Base-by-base conservation (phyloP, 768 basidiomycete genomes). In the Tylopilus cervinicoccineus region DNA sequence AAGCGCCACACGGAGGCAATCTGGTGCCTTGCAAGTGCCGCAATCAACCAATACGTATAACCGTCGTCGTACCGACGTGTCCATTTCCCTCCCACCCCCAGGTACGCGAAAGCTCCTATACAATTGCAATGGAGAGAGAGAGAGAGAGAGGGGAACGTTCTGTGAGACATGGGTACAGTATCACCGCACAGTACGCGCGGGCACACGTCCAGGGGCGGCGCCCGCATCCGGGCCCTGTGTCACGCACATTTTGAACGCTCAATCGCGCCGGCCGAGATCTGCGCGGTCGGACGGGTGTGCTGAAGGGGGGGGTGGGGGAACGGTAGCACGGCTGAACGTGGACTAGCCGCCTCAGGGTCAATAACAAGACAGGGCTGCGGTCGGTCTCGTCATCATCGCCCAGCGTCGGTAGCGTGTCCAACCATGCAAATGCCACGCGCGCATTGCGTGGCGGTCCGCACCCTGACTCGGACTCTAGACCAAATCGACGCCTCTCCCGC, bases 381-480 rank as follows among this genome's bases (percentile, higher is more conserved):
- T 39, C 17, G n/a, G n/a, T n/a, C n/a, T n/a, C n/a, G n/a, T 36
- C 52, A 50, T 48, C 54, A 43, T 9, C 3, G 28, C 26, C 24
- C 39, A 31, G 2, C 43, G 29, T 58, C 53, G 45, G 37, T 51
- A 39, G 50, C 59, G 26, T 62, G 61, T n/a, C 53, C 39, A 14
- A 39, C 56, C 62, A 64, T 24, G 56, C 43, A 19, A 6, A 39
- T 8, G 27, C 50, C 61, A 54, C 59, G 61, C 50, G 54, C 34
- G 13, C 6, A 12, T 8, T 29, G 43, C 51, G 38, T 55, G 53
- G 50, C 48, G 17, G 42, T 22, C 26, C n/a, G n/a, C 37, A 47
- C 54, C 52, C 60, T 56, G 48, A 36, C 31, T 9, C 5, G 13
- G 4, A n/a, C n/a, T n/a, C n/a, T n/a, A 32, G 14, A 19, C 28